A percentile compares a stretch with the other conserved stretches of the same genome.
phyloP scores from a whole-genome alignment of 331 rosid genomes.

The Quercus lobata region DNA sequence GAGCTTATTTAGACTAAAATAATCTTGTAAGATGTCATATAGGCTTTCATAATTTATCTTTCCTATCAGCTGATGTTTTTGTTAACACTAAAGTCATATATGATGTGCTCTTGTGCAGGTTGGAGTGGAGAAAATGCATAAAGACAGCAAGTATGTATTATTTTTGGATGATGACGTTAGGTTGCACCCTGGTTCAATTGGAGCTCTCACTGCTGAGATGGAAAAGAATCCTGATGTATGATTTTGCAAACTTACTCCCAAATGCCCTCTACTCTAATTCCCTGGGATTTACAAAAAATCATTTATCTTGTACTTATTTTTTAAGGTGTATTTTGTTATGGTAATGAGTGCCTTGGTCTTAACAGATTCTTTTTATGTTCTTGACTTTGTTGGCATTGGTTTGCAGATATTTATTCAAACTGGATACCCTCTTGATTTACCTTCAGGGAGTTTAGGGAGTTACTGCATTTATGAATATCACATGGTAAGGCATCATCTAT shows the following conservation, averaged over 20 bases:
- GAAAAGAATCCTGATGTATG: slow-evolving; percentile 87
- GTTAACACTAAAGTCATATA: slow-evolving; percentile 9
- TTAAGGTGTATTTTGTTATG: not conserved
- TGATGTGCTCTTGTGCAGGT: slow-evolving; percentile 47
- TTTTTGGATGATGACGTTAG: slow-evolving; percentile 97
- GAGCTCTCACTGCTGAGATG: slow-evolving; percentile 84
- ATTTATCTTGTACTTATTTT: slow-evolving; percentile 6
- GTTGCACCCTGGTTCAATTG: slow-evolving; percentile 97
- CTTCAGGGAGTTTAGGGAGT: slow-evolving; percentile 98
- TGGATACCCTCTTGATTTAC: slow-evolving; percentile 97
- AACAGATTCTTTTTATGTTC: not conserved
- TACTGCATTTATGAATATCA: slow-evolving; percentile 98
- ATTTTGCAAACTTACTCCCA: not conserved
- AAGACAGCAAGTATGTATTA: slow-evolving; percentile 74
- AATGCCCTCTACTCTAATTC: not conserved
- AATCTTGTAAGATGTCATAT: not conserved
- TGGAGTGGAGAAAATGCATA: slow-evolving; percentile 90
- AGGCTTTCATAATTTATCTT: slow-evolving; percentile 7
- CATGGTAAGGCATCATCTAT: slow-evolving; percentile 55
- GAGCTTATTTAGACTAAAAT: slow-evolving; percentile 7
- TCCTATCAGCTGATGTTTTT: slow-evolving; percentile 3
- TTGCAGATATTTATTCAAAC: slow-evolving; percentile 98
- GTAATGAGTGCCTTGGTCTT: slow-evolving; percentile 4
- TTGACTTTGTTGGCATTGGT: slow-evolving; percentile 25
- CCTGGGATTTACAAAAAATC: not conserved